These are phyloP conservation scores for Cercospora sojina DNA, from an alignment of 2,329 filamentous ascomycete species.

Conservation along the genomic window DNA sequence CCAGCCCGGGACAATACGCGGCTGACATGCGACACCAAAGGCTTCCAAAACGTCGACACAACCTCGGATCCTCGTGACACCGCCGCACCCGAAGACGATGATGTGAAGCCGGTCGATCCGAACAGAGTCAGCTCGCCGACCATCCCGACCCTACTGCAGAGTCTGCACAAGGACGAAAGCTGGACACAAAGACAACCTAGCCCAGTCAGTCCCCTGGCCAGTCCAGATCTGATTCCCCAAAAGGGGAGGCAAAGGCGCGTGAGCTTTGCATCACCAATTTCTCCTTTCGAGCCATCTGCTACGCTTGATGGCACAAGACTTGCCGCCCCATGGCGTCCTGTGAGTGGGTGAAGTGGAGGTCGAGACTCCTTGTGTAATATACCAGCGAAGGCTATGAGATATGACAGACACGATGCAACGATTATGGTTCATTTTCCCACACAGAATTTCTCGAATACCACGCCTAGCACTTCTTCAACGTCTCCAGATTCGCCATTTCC, in stretches of 20 bases:
- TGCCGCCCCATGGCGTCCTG: neutral
- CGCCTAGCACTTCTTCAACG: conserved; percentile 91
- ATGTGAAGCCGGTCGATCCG: neutral
- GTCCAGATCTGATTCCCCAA: neutral
- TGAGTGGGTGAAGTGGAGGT: neutral
- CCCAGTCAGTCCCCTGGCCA: conserved; percentile 7
- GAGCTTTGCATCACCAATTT: conserved; percentile 4
- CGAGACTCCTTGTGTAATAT: neutral
- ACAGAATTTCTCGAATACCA: conserved; percentile 87
- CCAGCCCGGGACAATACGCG: neutral
- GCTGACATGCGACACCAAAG: conserved; percentile 4
- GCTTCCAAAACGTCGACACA: neutral
- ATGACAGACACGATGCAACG: neutral
- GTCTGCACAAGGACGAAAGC: neutral
- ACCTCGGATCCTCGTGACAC: neutral
- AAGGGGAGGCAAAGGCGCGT: conserved; percentile 1
- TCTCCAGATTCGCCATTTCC: conserved; percentile 82
- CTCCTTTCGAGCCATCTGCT: neutral
- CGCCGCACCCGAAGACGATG: neutral
- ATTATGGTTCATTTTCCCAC: conserved; percentile 40
- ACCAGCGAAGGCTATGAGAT: neutral
- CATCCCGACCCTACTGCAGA: conserved; percentile 2
- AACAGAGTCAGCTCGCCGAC: conserved; percentile 12
- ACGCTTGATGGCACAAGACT: neutral
- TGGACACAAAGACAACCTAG: neutral